Evolutionary conservation across 176 grass and related monocot genomes (phyloP).

Genomic region (Sorghum bicolor): DNA sequence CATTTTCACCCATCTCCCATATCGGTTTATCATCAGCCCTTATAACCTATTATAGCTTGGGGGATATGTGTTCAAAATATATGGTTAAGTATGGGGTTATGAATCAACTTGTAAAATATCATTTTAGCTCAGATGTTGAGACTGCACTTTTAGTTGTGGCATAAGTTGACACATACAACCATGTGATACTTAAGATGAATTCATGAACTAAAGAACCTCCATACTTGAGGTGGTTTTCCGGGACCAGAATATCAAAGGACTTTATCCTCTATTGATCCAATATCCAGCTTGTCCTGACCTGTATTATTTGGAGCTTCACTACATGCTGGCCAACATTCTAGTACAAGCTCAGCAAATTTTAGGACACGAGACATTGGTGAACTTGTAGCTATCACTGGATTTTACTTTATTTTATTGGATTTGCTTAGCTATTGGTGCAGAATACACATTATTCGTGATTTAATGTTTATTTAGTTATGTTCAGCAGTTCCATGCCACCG

Average conservation of each 20-base stretch:
- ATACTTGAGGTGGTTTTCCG: not conserved
- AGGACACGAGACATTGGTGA: not conserved
- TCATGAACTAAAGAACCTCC: not conserved
- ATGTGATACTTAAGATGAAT: slow-evolving; percentile 18
- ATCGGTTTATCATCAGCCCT: not conserved
- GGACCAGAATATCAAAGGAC: slow-evolving; percentile 1
- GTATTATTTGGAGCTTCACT: slow-evolving; percentile 2
- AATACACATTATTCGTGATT: not conserved
- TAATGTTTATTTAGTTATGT: not conserved
- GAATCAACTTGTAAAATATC: not conserved
- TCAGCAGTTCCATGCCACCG: not conserved
- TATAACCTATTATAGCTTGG: not conserved
- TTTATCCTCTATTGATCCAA: not conserved
- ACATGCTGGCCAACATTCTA: not conserved
- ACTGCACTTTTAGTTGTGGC: not conserved
- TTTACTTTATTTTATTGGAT: not conserved
- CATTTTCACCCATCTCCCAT: not conserved
- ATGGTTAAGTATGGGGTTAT: not conserved
- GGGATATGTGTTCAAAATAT: not conserved
- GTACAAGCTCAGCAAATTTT: slow-evolving; percentile 6
- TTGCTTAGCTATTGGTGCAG: not conserved
- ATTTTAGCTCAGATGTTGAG: not conserved
- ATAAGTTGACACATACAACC: not conserved
- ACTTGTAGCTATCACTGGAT: not conserved
- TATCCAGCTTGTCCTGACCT: not conserved